phyloP scores from a whole-genome alignment of 768 basidiomycete species.

The Pleurotus tuoliensis region DNA sequence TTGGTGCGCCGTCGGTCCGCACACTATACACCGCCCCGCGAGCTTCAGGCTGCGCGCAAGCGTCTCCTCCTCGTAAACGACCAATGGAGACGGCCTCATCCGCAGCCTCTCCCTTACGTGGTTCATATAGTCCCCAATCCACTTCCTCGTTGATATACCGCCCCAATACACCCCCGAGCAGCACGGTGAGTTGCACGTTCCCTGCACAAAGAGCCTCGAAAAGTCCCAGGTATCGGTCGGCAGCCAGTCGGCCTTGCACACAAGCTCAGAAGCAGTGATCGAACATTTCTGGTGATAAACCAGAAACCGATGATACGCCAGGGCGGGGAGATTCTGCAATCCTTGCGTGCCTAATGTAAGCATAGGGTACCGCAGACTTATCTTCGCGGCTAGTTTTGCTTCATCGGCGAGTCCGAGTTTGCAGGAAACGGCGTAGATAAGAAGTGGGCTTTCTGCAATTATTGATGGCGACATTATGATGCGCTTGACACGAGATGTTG shows the following conservation, averaged over 20 bases:
- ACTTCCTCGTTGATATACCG: not conserved
- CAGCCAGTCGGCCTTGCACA: not conserved
- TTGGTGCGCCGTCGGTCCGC: not conserved
- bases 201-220: not conserved
- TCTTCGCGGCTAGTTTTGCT: not conserved
- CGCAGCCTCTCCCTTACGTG: not conserved
- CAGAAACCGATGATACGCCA: not conserved
- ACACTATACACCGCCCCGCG: not conserved
- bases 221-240: not conserved
- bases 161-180: not conserved
- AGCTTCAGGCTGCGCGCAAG: not conserved
- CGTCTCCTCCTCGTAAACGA: not conserved
- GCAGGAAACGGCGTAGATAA: not conserved
- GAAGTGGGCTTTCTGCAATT: not conserved
- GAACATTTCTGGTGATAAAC: not conserved
- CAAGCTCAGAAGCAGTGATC: not conserved
- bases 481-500: not conserved
- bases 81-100: not conserved
- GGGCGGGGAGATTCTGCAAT: not conserved
- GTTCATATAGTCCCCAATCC: not conserved
- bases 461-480: not conserved
- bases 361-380: not conserved
- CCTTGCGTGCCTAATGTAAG: not conserved
- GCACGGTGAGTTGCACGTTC: not conserved
- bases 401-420: not conserved